Percentiles rank a stretch among this genome's conserved stretches.
Evolutionary conservation across 2,329 filamentous ascomycete species (phyloP).

Genomic region (Diplodia seriata): DNA sequence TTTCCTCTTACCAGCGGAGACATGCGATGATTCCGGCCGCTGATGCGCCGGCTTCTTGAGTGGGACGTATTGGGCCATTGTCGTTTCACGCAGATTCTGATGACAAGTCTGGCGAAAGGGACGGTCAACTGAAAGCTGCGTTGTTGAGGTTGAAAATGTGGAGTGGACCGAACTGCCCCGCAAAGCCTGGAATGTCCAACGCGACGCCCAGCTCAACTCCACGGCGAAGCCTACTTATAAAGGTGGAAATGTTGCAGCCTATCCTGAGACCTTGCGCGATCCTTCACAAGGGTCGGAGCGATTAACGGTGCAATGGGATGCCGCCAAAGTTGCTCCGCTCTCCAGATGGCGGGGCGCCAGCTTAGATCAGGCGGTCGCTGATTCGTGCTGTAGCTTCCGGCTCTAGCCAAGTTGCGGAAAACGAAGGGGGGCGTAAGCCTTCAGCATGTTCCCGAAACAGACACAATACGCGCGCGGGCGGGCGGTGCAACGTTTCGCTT

Average conservation of each 20-base stretch:
- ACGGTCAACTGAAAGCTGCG: background rate
- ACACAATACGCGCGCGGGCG: background rate
- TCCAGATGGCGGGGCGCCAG: background rate
- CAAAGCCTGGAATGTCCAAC: background rate
- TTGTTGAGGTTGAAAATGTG: background rate
- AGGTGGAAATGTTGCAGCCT: background rate
- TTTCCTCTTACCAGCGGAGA: background rate
- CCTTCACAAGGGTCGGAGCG: background rate
- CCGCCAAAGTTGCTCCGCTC: background rate
- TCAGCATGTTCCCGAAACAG: background rate
- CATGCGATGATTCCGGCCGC: slow-evolving; percentile 4
- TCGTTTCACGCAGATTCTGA: background rate
- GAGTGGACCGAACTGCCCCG: background rate
- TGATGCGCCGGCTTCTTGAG: slow-evolving; percentile 10
- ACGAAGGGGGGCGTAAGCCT: background rate
- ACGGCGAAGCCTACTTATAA: background rate
- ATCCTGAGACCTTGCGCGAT: background rate
- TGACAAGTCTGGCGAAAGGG: background rate
- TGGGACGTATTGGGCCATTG: slow-evolving; percentile 14
- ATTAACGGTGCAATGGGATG: background rate
- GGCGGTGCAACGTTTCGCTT: background rate
- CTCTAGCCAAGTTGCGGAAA: background rate
- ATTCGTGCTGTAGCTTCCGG: too few relatives aligned
- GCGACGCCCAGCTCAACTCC: background rate
- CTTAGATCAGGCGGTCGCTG: background rate